Evolutionary conservation across 345 rosid species (phyloP).

Genomic region (Gossypioides kirkii): DNA sequence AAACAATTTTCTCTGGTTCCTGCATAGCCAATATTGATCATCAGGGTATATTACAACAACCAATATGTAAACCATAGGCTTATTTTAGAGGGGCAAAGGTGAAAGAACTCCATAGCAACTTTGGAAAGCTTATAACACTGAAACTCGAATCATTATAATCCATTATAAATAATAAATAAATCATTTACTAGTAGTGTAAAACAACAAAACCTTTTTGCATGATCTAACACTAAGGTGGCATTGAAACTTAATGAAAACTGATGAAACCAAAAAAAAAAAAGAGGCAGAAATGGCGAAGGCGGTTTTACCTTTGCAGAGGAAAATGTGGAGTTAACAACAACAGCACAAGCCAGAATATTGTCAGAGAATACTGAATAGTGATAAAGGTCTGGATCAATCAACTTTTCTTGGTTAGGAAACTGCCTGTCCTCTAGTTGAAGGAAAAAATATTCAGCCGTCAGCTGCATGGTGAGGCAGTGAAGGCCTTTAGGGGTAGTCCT

Average conservation of each 20-base stretch:
- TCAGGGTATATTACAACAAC: slow-evolving; percentile 2
- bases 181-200: neutral
- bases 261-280: neutral
- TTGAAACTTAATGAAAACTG: neutral
- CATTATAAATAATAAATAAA: neutral
- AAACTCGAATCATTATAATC: neutral
- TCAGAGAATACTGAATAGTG: slow-evolving; percentile 90
- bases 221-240: neutral
- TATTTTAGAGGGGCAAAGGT: neutral
- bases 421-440: slow-evolving; percentile 60
- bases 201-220: neutral
- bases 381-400: slow-evolving; percentile 46
- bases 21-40: slow-evolving; percentile 25
- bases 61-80: neutral
- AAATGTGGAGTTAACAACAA: slow-evolving; percentile 76
- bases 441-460: slow-evolving; percentile 73
- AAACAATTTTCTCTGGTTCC: slow-evolving; percentile 70
- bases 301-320: slow-evolving; percentile 59
- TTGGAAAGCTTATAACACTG: neutral
- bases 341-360: slow-evolving; percentile 83
- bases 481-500: slow-evolving; percentile 91
- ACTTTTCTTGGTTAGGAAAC: slow-evolving; percentile 56
- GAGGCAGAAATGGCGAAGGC: neutral
- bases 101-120: neutral
- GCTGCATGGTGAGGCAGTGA: slow-evolving; percentile 86